These are phyloP conservation scores for Schwanniomyces pseudopolymorphus DNA, from an alignment of 805 yeast genomes.

Conservation along the genomic window DNA sequence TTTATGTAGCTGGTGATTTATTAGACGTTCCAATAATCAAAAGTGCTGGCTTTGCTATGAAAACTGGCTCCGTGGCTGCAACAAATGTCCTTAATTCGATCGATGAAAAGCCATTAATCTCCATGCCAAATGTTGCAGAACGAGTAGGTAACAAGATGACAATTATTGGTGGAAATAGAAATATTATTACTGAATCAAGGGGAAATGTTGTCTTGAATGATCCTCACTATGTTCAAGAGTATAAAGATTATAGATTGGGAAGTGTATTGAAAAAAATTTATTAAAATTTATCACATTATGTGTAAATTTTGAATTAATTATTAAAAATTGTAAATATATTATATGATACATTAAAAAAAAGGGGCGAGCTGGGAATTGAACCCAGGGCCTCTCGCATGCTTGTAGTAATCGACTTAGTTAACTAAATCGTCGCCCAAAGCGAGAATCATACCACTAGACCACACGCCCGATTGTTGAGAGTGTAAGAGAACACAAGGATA, in stretches of 20 bases:
- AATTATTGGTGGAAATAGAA: constrained; percentile 36
- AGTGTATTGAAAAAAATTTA: constrained; percentile 9
- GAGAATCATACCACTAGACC: constrained; percentile 41
- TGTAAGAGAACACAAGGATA: no score
- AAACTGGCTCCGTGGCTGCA: constrained; percentile 42
- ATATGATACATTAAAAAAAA: constrained; percentile 4
- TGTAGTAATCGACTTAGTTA: constrained; percentile 12
- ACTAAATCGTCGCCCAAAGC: constrained; percentile 26
- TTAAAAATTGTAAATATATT: no score
- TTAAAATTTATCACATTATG: no score
- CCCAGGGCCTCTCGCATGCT: constrained; percentile 61
- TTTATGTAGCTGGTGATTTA: constrained; percentile 40
- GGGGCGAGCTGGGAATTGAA: constrained; percentile 57
- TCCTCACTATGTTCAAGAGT: constrained; percentile 35
- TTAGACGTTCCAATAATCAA: constrained; percentile 41
- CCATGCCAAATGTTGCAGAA: constrained; percentile 5
- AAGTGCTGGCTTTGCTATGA: constrained; percentile 47
- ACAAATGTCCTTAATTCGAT: constrained; percentile 33
- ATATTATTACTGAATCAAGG: constrained; percentile 34
- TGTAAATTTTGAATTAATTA: no score
- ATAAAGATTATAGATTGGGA: constrained; percentile 43
- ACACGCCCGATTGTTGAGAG: constrained; percentile 22
- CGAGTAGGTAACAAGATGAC: neutral
- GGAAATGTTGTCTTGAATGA: constrained; percentile 35
- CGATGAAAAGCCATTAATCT: neutral